phyloP scores from a whole-genome alignment of 306 rosid species.

The Mucuna pruriens region DNA sequence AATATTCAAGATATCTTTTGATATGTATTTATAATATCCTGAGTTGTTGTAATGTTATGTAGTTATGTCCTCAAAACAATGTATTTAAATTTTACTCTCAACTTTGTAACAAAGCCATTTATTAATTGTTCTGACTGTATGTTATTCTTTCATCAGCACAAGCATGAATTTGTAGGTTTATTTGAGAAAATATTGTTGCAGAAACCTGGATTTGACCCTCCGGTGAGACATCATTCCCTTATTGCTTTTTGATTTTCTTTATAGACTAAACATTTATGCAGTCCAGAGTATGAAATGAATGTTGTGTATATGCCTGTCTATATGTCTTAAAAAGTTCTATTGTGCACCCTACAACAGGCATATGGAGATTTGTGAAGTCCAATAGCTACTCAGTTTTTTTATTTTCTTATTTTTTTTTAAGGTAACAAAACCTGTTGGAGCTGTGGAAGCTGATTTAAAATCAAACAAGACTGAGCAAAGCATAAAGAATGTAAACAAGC shows the following conservation, averaged over 20 bases:
- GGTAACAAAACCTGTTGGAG: slow-evolving; percentile 52
- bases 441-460: slow-evolving; percentile 58
- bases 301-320: neutral
- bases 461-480: slow-evolving; percentile 63
- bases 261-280: neutral
- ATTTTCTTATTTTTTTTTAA: slow-evolving; percentile 40
- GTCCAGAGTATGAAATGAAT: no score
- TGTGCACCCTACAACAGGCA: neutral
- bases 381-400: neutral
- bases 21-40: neutral
- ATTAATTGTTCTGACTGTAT: slow-evolving; percentile 24
- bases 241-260: slow-evolving; percentile 7
- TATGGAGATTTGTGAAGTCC: slow-evolving; percentile 21
- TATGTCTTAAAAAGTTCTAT: slow-evolving; percentile 20
- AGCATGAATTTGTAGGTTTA: slow-evolving; percentile 57
- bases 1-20: slow-evolving; percentile 1
- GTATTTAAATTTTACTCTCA: slow-evolving; percentile 1
- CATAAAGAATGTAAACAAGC: slow-evolving; percentile 57
- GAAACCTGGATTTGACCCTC: slow-evolving; percentile 69
- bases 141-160: slow-evolving; percentile 58
- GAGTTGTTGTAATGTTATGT: slow-evolving; percentile 1
- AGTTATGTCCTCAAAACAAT: neutral
- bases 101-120: slow-evolving; percentile 17
- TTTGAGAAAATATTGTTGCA: slow-evolving; percentile 61
- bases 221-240: slow-evolving; percentile 56